Conservation (phyloP, 176 grass and related monocot genomes). For the Oryza punctata region DNA sequence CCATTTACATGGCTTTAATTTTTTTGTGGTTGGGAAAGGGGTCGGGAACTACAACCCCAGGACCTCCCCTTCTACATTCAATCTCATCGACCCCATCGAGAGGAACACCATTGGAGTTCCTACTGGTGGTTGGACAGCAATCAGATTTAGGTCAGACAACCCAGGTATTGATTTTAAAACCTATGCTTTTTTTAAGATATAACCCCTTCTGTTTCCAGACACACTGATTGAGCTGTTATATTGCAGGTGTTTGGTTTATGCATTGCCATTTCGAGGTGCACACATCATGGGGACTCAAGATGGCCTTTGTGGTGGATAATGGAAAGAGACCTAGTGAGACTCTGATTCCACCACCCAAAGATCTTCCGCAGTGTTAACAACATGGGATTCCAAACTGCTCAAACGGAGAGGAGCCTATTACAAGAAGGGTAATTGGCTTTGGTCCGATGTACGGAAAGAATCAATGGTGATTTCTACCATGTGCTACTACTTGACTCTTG, state of each 20-base stretch:
- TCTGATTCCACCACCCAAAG: constrained; percentile 60
- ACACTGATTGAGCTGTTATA: constrained; percentile 24
- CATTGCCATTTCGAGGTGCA: constrained; percentile 87
- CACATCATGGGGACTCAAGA: constrained; percentile 81
- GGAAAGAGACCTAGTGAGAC: constrained; percentile 61
- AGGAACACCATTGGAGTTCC: constrained; percentile 72
- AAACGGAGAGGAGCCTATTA: constrained; percentile 22
- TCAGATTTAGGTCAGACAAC: constrained; percentile 75
- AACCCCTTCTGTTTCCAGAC: background rate
- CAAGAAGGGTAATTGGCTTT: constrained; percentile 23
- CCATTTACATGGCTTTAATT: constrained; percentile 74
- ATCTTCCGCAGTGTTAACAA: constrained; percentile 69
- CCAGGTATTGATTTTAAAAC: constrained; percentile 48
- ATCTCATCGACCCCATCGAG: constrained; percentile 71
- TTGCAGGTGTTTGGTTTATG: constrained; percentile 79
- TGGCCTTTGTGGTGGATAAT: constrained; percentile 77
- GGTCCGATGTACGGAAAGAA: background rate
- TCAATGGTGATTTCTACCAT: constrained; percentile 4
- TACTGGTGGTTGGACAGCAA: constrained; percentile 64
- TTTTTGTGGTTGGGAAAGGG: constrained; percentile 65
- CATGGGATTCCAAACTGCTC: background rate
- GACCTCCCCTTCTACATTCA: constrained; percentile 57
- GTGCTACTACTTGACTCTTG: constrained; percentile 43
- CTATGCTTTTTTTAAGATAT: background rate
- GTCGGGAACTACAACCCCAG: constrained; percentile 59